Conservation (phyloP, 1,284 basidiomycete genomes). For the Phellopilus nigrolimitatus region DNA sequence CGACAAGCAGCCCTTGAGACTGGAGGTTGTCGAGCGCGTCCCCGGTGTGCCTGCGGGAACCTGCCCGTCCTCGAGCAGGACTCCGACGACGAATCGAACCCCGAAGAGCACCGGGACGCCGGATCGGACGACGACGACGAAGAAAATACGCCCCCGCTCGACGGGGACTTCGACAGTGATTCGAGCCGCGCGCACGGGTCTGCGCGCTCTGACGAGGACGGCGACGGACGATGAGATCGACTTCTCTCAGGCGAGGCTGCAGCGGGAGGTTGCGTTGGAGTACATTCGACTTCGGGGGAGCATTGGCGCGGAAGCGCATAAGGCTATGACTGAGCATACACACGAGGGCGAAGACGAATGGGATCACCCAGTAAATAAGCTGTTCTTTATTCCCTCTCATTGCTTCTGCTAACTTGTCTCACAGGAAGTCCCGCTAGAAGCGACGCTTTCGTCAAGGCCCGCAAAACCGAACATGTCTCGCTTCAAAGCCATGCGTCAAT, state of each 20-base stretch:
- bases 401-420: slow-evolving; percentile 14
- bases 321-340: slow-evolving; percentile 44
- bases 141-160: slow-evolving; percentile 28
- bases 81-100: slow-evolving; percentile 28
- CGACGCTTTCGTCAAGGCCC: slow-evolving; percentile 31
- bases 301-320: slow-evolving; percentile 48
- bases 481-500: slow-evolving; percentile 51
- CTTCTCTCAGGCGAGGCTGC: slow-evolving; percentile 43
- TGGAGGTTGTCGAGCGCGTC: slow-evolving; percentile 60
- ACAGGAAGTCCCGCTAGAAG: slow-evolving; percentile 39
- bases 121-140: slow-evolving; percentile 37
- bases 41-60: slow-evolving; percentile 31
- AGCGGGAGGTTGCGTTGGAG: slow-evolving; percentile 68
- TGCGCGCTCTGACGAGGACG: slow-evolving; percentile 5
- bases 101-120: slow-evolving; percentile 27
- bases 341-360: slow-evolving; percentile 38
- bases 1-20: slow-evolving; percentile 54
- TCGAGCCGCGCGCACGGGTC: too few relatives aligned
- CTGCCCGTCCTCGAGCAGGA: slow-evolving; percentile 28
- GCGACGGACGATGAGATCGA: slow-evolving; percentile 42
- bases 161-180: slow-evolving; percentile 4
- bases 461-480: slow-evolving; percentile 51
- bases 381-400: slow-evolving; percentile 16
- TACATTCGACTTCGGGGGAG: slow-evolving; percentile 58
- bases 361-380: slow-evolving; percentile 41